These are phyloP conservation scores for Gnetum montanum DNA, from an alignment of 75 land plant genomes.

Conservation along the genomic window DNA sequence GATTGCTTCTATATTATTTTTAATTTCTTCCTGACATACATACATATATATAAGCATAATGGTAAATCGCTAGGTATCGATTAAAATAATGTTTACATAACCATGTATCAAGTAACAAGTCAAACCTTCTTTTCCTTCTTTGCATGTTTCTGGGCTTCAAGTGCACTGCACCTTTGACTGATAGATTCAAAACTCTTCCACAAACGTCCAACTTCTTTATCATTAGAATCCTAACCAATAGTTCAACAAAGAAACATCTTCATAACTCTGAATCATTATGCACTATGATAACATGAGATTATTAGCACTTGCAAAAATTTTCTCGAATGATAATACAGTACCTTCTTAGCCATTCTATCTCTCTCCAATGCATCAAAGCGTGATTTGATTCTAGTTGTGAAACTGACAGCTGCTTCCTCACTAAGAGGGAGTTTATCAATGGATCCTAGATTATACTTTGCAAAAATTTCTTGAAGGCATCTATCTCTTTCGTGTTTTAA, in stretches of 20 bases:
- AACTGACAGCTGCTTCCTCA: constrained; percentile 41
- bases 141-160: constrained; percentile 58
- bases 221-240: constrained; percentile 42
- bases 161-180: constrained; percentile 40
- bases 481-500: constrained; percentile 55
- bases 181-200: constrained; percentile 50
- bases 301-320: too few species aligned
- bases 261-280: too few species aligned
- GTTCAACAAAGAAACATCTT: too few species aligned
- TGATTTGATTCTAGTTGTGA: constrained; percentile 35
- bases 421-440: constrained; percentile 44
- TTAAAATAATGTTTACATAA: too few species aligned
- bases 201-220: constrained; percentile 31
- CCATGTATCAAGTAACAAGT: neutral
- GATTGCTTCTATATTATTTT: constrained; percentile 34
- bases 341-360: constrained; percentile 65
- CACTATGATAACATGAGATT: too few species aligned
- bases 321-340: too few species aligned
- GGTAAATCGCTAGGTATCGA: neutral
- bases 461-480: constrained; percentile 44
- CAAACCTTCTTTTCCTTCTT: constrained; percentile 49
- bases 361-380: constrained; percentile 61
- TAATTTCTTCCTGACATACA: constrained; percentile 25
- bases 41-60: neutral
- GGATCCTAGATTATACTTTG: constrained; percentile 64